Evolutionary conservation across 2,329 filamentous ascomycete genomes (phyloP).

Genomic region (Sporothrix variecibatus): DNA sequence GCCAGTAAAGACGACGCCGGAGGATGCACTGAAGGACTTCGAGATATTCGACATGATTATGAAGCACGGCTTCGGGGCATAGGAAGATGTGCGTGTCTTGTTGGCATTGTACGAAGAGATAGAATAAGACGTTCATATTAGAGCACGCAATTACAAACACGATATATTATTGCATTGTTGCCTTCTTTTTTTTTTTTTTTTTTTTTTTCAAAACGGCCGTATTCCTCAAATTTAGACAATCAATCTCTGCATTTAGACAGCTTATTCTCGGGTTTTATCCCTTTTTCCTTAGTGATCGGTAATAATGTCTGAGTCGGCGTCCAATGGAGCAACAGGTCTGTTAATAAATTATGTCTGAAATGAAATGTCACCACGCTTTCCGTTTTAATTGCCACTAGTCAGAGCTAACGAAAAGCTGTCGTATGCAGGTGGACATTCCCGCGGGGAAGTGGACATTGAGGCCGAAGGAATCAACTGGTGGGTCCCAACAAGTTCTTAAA

Average conservation of each 20-base stretch:
- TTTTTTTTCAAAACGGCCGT: too few species aligned
- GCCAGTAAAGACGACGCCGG: neutral
- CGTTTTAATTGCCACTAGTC: neutral
- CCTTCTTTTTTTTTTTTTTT: too few species aligned
- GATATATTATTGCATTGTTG: neutral
- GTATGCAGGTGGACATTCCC: neutral
- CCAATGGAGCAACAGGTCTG: too few species aligned
- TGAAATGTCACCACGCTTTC: neutral
- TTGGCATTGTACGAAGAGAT: neutral
- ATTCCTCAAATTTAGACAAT: too few species aligned
- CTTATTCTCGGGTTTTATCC: too few species aligned
- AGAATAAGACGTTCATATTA: neutral
- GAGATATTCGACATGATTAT: neutral
- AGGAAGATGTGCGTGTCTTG: neutral
- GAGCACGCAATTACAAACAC: neutral
- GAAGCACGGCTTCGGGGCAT: neutral
- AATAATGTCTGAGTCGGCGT: too few species aligned
- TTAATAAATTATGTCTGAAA: neutral
- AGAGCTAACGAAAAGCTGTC: neutral
- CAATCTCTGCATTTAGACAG: too few species aligned
- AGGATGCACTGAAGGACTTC: neutral
- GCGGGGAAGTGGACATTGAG: neutral
- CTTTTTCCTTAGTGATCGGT: too few species aligned
- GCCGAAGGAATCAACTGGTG: neutral
- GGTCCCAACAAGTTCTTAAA: neutral